Percentiles rank a stretch among this genome's conserved stretches.
Evolutionary conservation across 164 flowering plant genomes (phyloP).

Genomic region (Cinnamomum chago): DNA sequence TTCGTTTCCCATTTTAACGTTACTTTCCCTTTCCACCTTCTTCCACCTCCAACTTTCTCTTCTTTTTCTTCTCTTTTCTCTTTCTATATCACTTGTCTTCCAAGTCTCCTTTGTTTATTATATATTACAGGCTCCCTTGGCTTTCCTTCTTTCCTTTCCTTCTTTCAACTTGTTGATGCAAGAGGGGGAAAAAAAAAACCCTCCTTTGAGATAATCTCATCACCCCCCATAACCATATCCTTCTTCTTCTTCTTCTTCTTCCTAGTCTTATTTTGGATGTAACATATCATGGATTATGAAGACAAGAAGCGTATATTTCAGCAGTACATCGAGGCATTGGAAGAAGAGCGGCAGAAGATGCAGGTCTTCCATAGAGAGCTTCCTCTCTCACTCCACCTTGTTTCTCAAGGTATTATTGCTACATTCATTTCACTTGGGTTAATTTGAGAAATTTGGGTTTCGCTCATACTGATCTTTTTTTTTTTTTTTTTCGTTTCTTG

Average conservation of each 20-base stretch:
- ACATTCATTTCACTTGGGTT: neutral
- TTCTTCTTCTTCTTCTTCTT: slow-evolving; percentile 32
- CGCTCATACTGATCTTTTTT: neutral
- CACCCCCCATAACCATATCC: slow-evolving; percentile 10
- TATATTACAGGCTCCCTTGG: slow-evolving; percentile 4
- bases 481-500: neutral
- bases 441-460: neutral
- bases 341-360: slow-evolving; percentile 69
- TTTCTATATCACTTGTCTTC: neutral
- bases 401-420: slow-evolving; percentile 54
- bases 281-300: slow-evolving; percentile 17
- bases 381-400: slow-evolving; percentile 79
- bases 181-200: neutral
- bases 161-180: neutral
- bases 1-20: slow-evolving; percentile 6
- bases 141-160: neutral
- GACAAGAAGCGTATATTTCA: slow-evolving; percentile 37
- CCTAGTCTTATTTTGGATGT: neutral
- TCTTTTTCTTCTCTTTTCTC: neutral
- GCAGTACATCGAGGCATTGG: slow-evolving; percentile 55
- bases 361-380: slow-evolving; percentile 81
- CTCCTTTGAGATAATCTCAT: slow-evolving; percentile 2
- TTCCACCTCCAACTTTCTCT: neutral
- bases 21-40: slow-evolving; percentile 3
- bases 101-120: slow-evolving; percentile 6